Evolutionary conservation across 306 rosid genomes (phyloP).

Genomic region (Rubus parviflorus): DNA sequence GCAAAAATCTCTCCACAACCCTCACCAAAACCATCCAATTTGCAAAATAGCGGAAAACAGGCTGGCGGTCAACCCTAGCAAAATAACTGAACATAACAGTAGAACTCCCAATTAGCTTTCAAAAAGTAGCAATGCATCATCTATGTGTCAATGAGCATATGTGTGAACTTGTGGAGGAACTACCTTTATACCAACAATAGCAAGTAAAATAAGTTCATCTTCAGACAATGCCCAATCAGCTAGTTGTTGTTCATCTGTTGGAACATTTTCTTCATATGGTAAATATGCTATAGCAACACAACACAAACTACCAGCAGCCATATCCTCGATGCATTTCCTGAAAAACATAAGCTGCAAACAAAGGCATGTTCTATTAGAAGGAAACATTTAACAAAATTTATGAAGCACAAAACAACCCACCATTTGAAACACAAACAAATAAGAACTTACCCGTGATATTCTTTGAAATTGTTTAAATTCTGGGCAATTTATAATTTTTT

Average conservation of each 20-base stretch:
- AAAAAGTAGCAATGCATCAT: background rate
- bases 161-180: background rate
- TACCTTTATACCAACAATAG: slow-evolving; percentile 91
- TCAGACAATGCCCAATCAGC: slow-evolving; percentile 78
- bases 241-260: slow-evolving; percentile 63
- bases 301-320: slow-evolving; percentile 74
- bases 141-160: background rate
- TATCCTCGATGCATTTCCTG: slow-evolving; percentile 63
- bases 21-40: background rate
- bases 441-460: background rate
- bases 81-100: background rate
- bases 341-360: slow-evolving; percentile 50
- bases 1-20: background rate
- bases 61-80: background rate
- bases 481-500: background rate
- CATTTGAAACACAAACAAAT: background rate
- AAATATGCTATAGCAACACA: slow-evolving; percentile 86
- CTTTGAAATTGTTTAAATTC: background rate
- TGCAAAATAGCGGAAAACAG: background rate
- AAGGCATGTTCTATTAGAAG: background rate
- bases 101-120: background rate
- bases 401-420: background rate
- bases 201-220: slow-evolving; percentile 72
- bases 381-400: background rate
- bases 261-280: slow-evolving; percentile 54